Conservation (phyloP, 2,329 filamentous ascomycete species). For the Sclerotinia nivalis region DNA sequence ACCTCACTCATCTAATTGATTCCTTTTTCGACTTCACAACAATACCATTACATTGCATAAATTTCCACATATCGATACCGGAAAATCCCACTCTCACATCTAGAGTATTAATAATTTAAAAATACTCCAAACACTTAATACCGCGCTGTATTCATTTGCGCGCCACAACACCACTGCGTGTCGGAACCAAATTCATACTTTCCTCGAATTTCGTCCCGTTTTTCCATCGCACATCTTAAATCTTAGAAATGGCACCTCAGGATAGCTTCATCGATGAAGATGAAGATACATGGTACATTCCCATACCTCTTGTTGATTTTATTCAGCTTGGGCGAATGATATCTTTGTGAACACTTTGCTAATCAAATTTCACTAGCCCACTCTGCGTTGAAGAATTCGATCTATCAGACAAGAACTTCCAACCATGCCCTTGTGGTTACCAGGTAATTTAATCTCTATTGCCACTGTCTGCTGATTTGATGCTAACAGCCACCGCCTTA, state of each 20-base stretch:
- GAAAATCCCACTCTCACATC: background rate
- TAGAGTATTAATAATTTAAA: slow-evolving; percentile 19
- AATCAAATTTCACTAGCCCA: slow-evolving; percentile 60
- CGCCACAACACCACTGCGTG: slow-evolving; percentile 10
- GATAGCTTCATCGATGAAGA: slow-evolving; percentile 72
- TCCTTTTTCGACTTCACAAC: slow-evolving; percentile 12
- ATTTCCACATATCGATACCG: slow-evolving; percentile 19
- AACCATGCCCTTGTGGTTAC: slow-evolving; percentile 95
- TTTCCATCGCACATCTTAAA: slow-evolving; percentile 6
- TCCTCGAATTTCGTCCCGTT: slow-evolving; percentile 9
- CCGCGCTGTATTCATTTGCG: slow-evolving; percentile 19
- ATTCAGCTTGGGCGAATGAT: background rate
- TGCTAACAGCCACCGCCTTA: slow-evolving; percentile 44
- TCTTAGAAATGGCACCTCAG: slow-evolving; percentile 60
- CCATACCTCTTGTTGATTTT: slow-evolving; percentile 9
- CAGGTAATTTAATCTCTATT: slow-evolving; percentile 65
- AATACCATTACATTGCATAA: slow-evolving; percentile 13
- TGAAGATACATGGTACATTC: slow-evolving; percentile 65
- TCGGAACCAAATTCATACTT: slow-evolving; percentile 8
- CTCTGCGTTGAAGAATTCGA: slow-evolving; percentile 99
- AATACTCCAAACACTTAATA: slow-evolving; percentile 6
- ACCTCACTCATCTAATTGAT: slow-evolving; percentile 20
- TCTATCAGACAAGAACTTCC: slow-evolving; percentile 94
- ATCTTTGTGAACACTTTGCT: slow-evolving; percentile 21
- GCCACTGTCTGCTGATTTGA: background rate